Conservation (phyloP, 768 basidiomycete genomes). For the Rhizopogon vinicolor region DNA sequence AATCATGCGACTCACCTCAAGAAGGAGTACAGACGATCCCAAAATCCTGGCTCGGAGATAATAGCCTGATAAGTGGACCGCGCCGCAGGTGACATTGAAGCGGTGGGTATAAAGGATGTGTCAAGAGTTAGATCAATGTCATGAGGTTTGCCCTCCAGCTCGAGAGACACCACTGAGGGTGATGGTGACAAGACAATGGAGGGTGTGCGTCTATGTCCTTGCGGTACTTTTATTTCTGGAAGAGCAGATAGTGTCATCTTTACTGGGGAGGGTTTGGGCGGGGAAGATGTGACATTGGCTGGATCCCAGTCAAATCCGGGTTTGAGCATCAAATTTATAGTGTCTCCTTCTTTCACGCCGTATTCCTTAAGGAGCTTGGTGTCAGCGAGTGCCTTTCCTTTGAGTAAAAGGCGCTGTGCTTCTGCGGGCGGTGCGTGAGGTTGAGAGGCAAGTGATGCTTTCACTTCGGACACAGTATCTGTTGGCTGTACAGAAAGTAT, state of each 20-base stretch:
- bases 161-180: slow-evolving; percentile 44
- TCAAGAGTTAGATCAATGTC: slow-evolving; percentile 73
- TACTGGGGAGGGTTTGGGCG: slow-evolving; percentile 12
- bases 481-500: slow-evolving; percentile 69
- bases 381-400: slow-evolving; percentile 93
- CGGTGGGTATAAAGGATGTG: slow-evolving; percentile 43
- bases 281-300: slow-evolving; percentile 22
- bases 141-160: slow-evolving; percentile 39
- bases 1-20: slow-evolving; percentile 38
- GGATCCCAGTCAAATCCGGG: slow-evolving; percentile 67
- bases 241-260: slow-evolving; percentile 18
- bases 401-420: slow-evolving; percentile 81
- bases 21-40: slow-evolving; percentile 65
- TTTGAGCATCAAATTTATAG: slow-evolving; percentile 85
- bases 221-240: slow-evolving; percentile 19
- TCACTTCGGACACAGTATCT: slow-evolving; percentile 81
- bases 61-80: slow-evolving; percentile 32
- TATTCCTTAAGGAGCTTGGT: slow-evolving; percentile 89
- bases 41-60: slow-evolving; percentile 78
- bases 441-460: slow-evolving; percentile 64
- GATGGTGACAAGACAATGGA: slow-evolving; percentile 78
- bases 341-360: slow-evolving; percentile 72
- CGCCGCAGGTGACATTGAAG: slow-evolving; percentile 33
- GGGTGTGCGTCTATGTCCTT: slow-evolving; percentile 61
- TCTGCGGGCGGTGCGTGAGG: slow-evolving; percentile 72